Evolutionary conservation across 176 grass and related monocot species (phyloP), one percentile per base, ranked within the genome.

Genomic region (Eleusine coracana): DNA sequence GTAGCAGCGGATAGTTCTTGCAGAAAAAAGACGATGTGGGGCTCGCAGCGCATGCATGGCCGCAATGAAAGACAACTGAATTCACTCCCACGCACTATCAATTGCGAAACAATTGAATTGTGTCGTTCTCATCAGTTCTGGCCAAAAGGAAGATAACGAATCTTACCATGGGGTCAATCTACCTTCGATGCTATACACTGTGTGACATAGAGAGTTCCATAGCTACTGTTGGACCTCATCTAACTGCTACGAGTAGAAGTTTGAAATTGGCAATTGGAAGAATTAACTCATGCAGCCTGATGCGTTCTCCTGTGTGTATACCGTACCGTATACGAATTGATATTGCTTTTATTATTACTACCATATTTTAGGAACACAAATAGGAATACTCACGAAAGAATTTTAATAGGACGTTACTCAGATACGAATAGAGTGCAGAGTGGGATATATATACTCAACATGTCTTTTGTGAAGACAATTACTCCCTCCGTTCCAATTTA

Each of bases 1-100:
- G 79, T 82, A 71, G 65, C 23, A 87, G 71, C 38, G 48, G 27
- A 28, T 66, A 34, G 12, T 59, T 74, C 36, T 75, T 14, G 10
- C 17, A 39, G 28, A n/a, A 59, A 15, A 68, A 44, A 84, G 27
- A 45, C 9, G 70, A 13, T 36, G 61, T 49, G 70, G 77, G 68
- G 44, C 5, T 14, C 62, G n/a, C 58, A 56, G 16, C 52, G 52
- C 52, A 56, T 56, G 52, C 59, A 25, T 49, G 18, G 10, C 48
- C 61, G 28, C 58, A 23, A 61, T 61, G 10, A 60, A 25, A 17
- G 70, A 49, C 70, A 59, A 73, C 68, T 73, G 68, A 66, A 39
- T 66, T 69, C 8, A 60, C 70, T 27, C 59, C 34, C 42, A 52
- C 64, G 7, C 15, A 10, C 8, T 60, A 25, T 61, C 71, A 66